A percentile compares a stretch with the other conserved stretches of the same genome.
phyloP scores from a whole-genome alignment of 2,329 filamentous ascomycete genomes.

The Curvularia verruculosa region DNA sequence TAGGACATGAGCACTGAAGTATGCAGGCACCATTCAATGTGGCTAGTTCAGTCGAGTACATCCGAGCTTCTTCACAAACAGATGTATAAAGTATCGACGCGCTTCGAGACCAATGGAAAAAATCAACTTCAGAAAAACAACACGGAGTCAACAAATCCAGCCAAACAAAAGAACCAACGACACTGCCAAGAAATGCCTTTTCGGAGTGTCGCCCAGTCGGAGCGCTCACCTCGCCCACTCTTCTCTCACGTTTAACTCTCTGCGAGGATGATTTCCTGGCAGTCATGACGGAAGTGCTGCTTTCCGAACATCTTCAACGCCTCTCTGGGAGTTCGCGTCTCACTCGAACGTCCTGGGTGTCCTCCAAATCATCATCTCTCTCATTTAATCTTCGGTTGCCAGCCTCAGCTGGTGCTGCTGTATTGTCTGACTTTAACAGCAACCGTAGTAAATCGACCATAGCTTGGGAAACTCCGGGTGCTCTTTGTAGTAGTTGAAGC shows the following conservation, averaged over 20 bases:
- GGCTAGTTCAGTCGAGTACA: neutral
- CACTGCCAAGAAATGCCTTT: neutral
- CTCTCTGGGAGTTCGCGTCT: neutral
- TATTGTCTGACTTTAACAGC: neutral
- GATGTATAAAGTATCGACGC: neutral
- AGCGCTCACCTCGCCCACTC: neutral
- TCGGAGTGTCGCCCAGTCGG: neutral
- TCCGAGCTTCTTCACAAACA: neutral
- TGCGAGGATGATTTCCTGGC: neutral
- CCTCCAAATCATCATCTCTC: no score
- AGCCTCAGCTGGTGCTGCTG: neutral
- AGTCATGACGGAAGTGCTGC: neutral
- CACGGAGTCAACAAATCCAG: neutral
- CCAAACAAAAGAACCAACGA: neutral
- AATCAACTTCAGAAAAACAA: neutral
- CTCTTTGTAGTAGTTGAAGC: neutral
- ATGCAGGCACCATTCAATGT: neutral
- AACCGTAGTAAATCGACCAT: neutral
- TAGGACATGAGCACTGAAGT: neutral
- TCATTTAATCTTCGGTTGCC: neutral
- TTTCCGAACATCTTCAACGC: neutral
- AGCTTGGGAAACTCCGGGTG: neutral
- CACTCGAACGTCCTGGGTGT: neutral
- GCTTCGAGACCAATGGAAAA: neutral
- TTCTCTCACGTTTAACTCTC: neutral